Evolutionary conservation across 495 filamentous ascomycete genomes (phyloP), one percentile per base, ranked within the genome.

Genomic region (Aspergillus cristatus): DNA sequence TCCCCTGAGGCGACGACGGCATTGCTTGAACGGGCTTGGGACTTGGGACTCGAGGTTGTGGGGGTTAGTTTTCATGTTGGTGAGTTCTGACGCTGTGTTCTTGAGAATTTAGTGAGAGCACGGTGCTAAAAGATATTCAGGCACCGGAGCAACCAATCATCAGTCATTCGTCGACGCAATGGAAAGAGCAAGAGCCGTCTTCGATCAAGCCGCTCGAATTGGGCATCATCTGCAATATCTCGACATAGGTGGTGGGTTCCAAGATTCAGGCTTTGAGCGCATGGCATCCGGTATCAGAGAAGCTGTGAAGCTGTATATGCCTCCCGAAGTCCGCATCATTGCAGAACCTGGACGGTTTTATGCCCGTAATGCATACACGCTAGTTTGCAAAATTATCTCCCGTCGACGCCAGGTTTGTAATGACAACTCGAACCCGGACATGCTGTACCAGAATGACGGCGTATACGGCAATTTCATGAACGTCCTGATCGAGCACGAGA

Each of bases 31-130:
- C 18, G 41, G 14, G 58, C 51, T 13, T 41, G 41, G 47, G 41
- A 58, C 11, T 41, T 64, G 10, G 48, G 38, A 1, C 32, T 64
- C n/a, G 40, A 45, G 13, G 38, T 64, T 14, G 37, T 49, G 11
- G 60, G 60, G 0, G 50, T 64, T 14, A 54, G 56, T 14, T 64
- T 64, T 34, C 60, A 64, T 45, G 45, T 64, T 26, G 60, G 60
- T 53, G 49, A 22, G 47, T 37, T 36, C 24, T n/a, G 4, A 14
- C 30, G 13, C 15, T 3, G 13, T 10, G 13, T 10, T 32, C 2
- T 18, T 29, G 20, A 20, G 0, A 13, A 15, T 4, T 7, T 7
- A 17, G 17, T 1, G 7, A 2, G 2, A 11, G 3, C 24, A 14
- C 3, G 36, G 8, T 18, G 5, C 5, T 2, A 6, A 13, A n/a